Conservation (phyloP, 305 asterid species). For the Fraxinus sp. region DNA sequence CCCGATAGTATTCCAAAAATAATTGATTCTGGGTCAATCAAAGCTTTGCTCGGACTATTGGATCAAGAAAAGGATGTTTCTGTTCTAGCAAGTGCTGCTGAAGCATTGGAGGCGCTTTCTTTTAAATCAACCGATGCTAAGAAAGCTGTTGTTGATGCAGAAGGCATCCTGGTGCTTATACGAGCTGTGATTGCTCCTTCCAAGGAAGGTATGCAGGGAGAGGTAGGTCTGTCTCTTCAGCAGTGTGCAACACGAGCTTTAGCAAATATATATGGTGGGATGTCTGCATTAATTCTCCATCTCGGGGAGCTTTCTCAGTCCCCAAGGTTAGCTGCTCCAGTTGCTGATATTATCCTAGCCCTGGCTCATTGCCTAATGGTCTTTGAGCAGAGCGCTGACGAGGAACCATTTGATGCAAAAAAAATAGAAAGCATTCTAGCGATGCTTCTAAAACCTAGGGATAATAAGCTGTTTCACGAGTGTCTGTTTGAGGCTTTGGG, state of each 20-base stretch:
- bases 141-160: conserved; percentile 56
- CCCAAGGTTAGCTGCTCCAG: conserved; percentile 77
- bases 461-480: conserved; percentile 73
- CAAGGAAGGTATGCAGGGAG: conserved; percentile 79
- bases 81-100: conserved; percentile 84
- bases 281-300: conserved; percentile 53
- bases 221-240: conserved; percentile 70
- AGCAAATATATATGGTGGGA: conserved; percentile 73
- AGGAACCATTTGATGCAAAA: conserved; percentile 46
- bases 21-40: conserved; percentile 67
- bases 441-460: conserved; percentile 79
- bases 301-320: conserved; percentile 84
- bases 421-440: conserved; percentile 57
- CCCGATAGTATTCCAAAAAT: conserved; percentile 61
- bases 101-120: conserved; percentile 77
- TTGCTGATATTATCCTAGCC: conserved; percentile 81
- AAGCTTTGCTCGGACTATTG: conserved; percentile 58
- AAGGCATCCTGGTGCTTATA: conserved; percentile 64
- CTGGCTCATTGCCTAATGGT: conserved; percentile 78
- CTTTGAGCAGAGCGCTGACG: conserved; percentile 51
- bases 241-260: conserved; percentile 61
- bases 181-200: conserved; percentile 81
- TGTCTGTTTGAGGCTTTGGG: conserved; percentile 84
- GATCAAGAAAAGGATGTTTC: conserved; percentile 58
- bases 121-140: conserved; percentile 56